Base-by-base conservation (phyloP, 768 basidiomycete species). In the Artomyces pyxidatus region DNA sequence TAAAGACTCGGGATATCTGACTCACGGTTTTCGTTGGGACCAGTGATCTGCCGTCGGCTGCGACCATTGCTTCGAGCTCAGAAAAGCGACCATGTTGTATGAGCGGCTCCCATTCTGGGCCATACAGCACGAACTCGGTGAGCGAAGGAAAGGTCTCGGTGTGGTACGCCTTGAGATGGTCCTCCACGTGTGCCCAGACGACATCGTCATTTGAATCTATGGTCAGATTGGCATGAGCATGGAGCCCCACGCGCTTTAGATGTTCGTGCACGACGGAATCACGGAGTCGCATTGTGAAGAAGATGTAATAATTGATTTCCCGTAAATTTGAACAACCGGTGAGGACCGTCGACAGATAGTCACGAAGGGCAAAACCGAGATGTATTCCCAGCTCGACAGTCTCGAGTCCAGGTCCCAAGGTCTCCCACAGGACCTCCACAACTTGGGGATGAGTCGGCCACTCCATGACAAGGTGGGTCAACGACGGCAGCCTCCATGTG, bases 301-400 rank as follows among this genome's bases (percentile, higher is more conserved):
- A 51, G 25, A 57, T 37, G 53, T 63, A 74, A 57, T 78, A 84
- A 60, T 81, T 77, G 53, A 86, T 61, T 49, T 73, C 67, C 49
- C 66, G 66, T 27, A 83, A 68, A 26, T 63, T 64, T 0, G 71
- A 63, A 53, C 80, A 80, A 9, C 62, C 58, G 23, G 61, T 64
- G 38, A 86, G 63, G 57, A 80, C 72, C 6, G 59, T 45, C 5
- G 71, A 58, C 43, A 84, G 63, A 49, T 71, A 62, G 56, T 84
- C 80, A 37, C 58, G 59, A 47, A 76, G 60, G 38, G 73, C 65
- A 61, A 84, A 85, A 35, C 70, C 74, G 26, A 80, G 54, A 59
- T 77, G 73, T 52, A 65, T 71, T 28, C 82, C 81, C 48, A 85
- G 71, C 57, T 84, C 82, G 21, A 83, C 67, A 1, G 67, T 70